A percentile compares a stretch with the other conserved stretches of the same genome.
Evolutionary conservation across 2,329 filamentous ascomycete species (phyloP).

Genomic region (Colletotrichum australisinense): DNA sequence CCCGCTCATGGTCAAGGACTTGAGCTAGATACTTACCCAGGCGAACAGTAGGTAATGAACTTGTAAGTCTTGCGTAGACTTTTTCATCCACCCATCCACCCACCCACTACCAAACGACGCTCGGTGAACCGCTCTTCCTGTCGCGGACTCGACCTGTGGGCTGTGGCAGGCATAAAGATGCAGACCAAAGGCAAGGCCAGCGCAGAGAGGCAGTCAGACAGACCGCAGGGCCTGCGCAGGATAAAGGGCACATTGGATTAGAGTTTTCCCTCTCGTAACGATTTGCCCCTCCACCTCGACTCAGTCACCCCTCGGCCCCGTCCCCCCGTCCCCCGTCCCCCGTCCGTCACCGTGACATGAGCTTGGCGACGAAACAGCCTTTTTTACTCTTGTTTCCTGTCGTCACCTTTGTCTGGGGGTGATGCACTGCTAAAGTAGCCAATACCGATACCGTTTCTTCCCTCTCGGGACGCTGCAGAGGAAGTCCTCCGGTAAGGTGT

Average conservation of each 20-base stretch:
- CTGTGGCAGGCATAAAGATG: not conserved
- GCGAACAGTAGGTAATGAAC: too few relatives aligned
- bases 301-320: constrained; percentile 5
- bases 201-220: not conserved
- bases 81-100: not conserved
- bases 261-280: constrained; percentile 29
- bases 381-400: constrained; percentile 24
- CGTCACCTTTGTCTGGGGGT: constrained; percentile 13
- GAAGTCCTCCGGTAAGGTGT: not conserved
- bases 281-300: constrained; percentile 32
- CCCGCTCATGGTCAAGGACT: not conserved
- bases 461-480: too few relatives aligned
- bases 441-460: constrained; percentile 1
- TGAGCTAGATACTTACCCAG: not conserved
- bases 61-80: not conserved
- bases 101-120: constrained; percentile 2
- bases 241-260: constrained; percentile 15
- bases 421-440: not conserved
- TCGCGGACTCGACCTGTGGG: not conserved
- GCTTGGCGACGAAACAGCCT: constrained; percentile 27
- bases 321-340: constrained; percentile 1
- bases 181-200: not conserved
- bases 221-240: not conserved
- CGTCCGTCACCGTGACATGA: constrained; percentile 29
- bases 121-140: constrained; percentile 3